Base-by-base conservation (phyloP, 805 yeast species). In the Wickerhamia fluorescens region DNA sequence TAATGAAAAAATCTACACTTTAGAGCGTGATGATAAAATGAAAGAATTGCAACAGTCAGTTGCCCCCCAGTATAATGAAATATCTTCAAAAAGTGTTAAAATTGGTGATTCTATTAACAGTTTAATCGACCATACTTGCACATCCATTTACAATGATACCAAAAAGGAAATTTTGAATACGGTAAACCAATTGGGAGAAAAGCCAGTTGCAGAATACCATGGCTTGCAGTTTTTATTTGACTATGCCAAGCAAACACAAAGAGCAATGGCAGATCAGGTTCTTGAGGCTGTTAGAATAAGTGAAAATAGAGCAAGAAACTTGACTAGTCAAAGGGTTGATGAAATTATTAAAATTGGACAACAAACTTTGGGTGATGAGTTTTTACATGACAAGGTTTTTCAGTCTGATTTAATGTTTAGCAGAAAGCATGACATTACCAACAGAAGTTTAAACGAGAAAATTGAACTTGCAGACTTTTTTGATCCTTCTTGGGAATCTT, bases 391-490 rank as follows among this genome's bases (percentile, higher is more conserved):
- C 29, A 72, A 76, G 29, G 67, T 66, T 6, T 85, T 85, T 51
- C 71, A 79, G 34, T 69, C 81, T 7, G 77, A 75, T 16, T 68
- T 81, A 22, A 92, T 92, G 97, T 89, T 87, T 45, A 73, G 86
- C 2, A 75, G 86, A 41, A 68, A 68, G 33, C 71, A 68, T 22
- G 95, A 92, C 44, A 52, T 68, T 4, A 54, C 77, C 19, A 64
- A 71, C 20, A 72, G 78, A 37, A 66, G 70, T 22, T 61, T 88
- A 16, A 65, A 72, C 27, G 73, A 73, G 15, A 68, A 72, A 13
- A 65, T 89, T 14, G 73, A 79, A 8, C 23, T 83, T 4, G 30
- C 64, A n/a, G 96, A 92, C 56, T 77, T 87, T 41, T 63, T 88
- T 46, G 94, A 88, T 41, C 84, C 94, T 4, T 68, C 81, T 0